Conservation (phyloP, 176 grass and related monocot species). For the Thinopyrum elongatum region DNA sequence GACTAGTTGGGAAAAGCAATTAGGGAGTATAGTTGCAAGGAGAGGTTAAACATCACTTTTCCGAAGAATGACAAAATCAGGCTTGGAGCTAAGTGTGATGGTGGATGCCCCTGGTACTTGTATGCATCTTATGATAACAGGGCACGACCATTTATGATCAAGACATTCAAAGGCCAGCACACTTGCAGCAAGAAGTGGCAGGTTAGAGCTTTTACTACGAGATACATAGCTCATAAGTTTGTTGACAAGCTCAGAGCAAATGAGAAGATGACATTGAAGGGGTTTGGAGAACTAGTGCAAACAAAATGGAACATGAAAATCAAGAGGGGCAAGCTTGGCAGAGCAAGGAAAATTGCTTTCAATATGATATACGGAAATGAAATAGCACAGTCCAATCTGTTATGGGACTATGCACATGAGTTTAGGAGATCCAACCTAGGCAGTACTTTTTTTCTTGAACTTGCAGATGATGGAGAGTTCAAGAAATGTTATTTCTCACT, state of each 20-base stretch:
- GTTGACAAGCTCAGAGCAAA: background rate
- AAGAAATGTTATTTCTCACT: too few relatives aligned
- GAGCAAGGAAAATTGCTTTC: background rate
- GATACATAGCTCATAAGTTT: background rate
- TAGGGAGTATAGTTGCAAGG: background rate
- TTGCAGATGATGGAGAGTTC: too few relatives aligned
- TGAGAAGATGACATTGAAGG: background rate
- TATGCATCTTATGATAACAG: background rate
- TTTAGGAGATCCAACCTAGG: background rate
- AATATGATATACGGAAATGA: background rate
- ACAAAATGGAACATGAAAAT: background rate
- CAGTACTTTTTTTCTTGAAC: too few relatives aligned
- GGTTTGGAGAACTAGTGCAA: background rate
- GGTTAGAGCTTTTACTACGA: background rate
- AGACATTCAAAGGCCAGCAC: background rate
- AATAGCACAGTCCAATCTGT: background rate
- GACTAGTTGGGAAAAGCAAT: background rate
- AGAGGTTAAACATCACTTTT: background rate
- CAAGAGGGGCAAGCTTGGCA: background rate
- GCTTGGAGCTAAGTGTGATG: background rate
- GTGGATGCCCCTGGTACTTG: background rate
- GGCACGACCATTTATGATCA: background rate
- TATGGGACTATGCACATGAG: background rate
- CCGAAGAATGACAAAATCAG: background rate
- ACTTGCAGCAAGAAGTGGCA: background rate